phyloP scores from a whole-genome alignment of 2,329 filamentous ascomycete species.

The Anisogramma anomala region DNA sequence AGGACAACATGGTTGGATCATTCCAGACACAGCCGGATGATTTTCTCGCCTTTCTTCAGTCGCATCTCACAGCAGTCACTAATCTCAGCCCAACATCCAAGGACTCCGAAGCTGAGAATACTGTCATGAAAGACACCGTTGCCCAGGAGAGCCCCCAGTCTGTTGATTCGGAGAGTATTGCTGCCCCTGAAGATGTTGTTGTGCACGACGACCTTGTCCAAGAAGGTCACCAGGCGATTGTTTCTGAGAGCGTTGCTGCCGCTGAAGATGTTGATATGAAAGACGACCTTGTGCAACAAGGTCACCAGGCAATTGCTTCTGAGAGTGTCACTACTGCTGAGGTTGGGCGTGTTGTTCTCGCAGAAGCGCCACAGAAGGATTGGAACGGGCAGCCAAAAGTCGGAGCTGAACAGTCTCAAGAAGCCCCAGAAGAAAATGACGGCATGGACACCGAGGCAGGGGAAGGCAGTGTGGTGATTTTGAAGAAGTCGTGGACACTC shows the following conservation, averaged over 20 bases:
- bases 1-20: neutral
- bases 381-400: neutral
- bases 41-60: neutral
- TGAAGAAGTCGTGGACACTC: neutral
- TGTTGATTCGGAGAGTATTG: neutral
- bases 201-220: too few species aligned
- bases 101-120: neutral
- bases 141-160: neutral
- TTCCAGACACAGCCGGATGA: conserved; percentile 1
- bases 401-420: neutral
- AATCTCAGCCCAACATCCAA: neutral
- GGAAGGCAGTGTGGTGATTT: neutral
- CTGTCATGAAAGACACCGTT: neutral
- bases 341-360: too few species aligned
- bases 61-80: neutral
- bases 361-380: too few species aligned
- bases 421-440: neutral
- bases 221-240: too few species aligned
- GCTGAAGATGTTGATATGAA: neutral
- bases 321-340: neutral
- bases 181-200: too few species aligned
- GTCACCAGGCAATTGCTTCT: too few species aligned
- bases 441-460: neutral
- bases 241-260: too few species aligned
- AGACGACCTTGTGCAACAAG: too few species aligned